Percentiles rank a stretch among this genome's conserved stretches.
These are phyloP conservation scores for Hypomyces rosellus DNA, from an alignment of 2,329 filamentous ascomycete species.

Conservation along the genomic window DNA sequence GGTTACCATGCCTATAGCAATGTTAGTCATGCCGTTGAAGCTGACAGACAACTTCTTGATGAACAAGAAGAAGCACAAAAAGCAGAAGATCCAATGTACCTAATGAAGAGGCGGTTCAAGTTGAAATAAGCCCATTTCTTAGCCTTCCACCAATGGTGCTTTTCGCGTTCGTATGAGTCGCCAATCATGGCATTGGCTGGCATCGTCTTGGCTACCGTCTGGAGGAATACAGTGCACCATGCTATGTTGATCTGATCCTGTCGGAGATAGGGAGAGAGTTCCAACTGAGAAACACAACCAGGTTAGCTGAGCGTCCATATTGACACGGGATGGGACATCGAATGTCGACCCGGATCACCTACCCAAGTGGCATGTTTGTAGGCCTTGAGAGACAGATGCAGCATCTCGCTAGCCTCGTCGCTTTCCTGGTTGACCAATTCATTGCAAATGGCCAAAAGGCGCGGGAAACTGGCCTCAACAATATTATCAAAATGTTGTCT, in stretches of 20 bases:
- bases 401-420: conserved; percentile 92
- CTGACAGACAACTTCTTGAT: neutral
- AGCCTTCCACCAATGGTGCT: conserved; percentile 98
- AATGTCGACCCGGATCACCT: conserved; percentile 12
- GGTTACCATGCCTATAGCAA: conserved; percentile 74
- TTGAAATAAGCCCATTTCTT: conserved; percentile 99
- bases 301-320: neutral
- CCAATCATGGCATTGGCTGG: conserved; percentile 80
- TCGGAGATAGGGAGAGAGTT: conserved; percentile 71
- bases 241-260: conserved; percentile 79
- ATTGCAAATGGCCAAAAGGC: conserved; percentile 79
- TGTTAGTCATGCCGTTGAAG: conserved; percentile 1
- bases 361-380: conserved; percentile 99
- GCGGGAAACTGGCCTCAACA: conserved; percentile 83
- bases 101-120: conserved; percentile 88
- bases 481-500: conserved; percentile 90
- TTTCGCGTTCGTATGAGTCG: conserved; percentile 76
- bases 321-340: neutral
- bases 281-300: conserved; percentile 54
- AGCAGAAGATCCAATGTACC: conserved; percentile 42
- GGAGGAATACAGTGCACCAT: conserved; percentile 94
- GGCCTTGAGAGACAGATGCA: conserved; percentile 88
- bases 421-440: conserved; percentile 86
- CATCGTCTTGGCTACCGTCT: conserved; percentile 77
- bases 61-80: neutral